phyloP scores from a whole-genome alignment of 441 rosid species.

The Adansonia gregorii region DNA sequence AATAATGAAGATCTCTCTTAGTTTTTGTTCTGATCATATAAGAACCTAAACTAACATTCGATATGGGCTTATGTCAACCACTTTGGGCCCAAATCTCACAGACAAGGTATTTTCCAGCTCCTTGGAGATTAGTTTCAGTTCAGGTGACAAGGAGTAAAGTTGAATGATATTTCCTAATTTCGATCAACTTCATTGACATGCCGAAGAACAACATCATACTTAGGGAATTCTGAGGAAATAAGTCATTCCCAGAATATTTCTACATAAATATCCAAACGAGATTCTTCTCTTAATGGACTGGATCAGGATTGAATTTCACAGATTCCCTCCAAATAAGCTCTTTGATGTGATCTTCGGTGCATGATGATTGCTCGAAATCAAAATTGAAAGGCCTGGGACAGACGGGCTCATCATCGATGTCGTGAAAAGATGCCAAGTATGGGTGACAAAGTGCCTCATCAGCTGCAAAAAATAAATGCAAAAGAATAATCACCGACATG shows the following conservation, averaged over 20 bases:
- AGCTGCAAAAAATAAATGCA: slow-evolving; percentile 42
- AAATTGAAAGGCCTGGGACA: slow-evolving; percentile 62
- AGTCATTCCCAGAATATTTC: slow-evolving; percentile 23
- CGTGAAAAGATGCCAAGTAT: slow-evolving; percentile 62
- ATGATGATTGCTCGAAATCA: slow-evolving; percentile 64
- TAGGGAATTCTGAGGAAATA: slow-evolving; percentile 11
- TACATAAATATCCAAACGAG: slow-evolving; percentile 17
- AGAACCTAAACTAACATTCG: slow-evolving; percentile 21
- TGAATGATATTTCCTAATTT: slow-evolving; percentile 20
- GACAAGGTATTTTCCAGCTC: slow-evolving; percentile 18
- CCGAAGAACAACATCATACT: slow-evolving; percentile 27
- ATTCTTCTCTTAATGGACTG: slow-evolving; percentile 37
- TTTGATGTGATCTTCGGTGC: slow-evolving; percentile 70
- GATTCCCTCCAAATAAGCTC: slow-evolving; percentile 75
- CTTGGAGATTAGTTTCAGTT: slow-evolving; percentile 22
- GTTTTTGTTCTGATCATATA: slow-evolving; percentile 21
- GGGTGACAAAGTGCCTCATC: slow-evolving; percentile 71
- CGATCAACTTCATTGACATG: slow-evolving; percentile 31
- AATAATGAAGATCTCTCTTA: slow-evolving; percentile 18
- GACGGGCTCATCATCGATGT: slow-evolving; percentile 62
- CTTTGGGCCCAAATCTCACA: slow-evolving; percentile 24
- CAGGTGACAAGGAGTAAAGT: slow-evolving; percentile 25
- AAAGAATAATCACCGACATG: not conserved
- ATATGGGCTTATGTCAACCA: not conserved
- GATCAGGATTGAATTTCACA: slow-evolving; percentile 63